These are phyloP conservation scores for Amphirosellinia nigrospora DNA, from an alignment of 495 filamentous ascomycete species.

Conservation along the genomic window DNA sequence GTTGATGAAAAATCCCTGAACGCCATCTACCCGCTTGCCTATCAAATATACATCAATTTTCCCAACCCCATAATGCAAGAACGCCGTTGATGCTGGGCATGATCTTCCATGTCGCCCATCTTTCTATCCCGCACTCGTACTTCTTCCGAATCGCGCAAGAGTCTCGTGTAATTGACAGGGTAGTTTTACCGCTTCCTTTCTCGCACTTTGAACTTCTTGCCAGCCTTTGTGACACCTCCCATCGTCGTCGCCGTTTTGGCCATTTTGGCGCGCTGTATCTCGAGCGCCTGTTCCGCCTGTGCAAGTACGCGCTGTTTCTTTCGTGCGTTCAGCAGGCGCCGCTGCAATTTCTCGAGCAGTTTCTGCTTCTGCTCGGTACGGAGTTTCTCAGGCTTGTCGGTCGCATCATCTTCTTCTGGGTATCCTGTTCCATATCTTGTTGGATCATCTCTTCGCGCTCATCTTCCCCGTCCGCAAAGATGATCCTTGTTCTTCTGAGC, in stretches of 20 bases:
- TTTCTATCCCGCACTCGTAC: background rate
- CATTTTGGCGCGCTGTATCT: slow-evolving; percentile 68
- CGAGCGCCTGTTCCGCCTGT: slow-evolving; percentile 76
- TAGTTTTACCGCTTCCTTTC: slow-evolving; percentile 76
- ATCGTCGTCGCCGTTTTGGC: slow-evolving; percentile 70
- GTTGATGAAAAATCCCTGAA: slow-evolving; percentile 5
- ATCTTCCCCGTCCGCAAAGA: slow-evolving; percentile 49
- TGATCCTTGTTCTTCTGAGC: slow-evolving; percentile 43
- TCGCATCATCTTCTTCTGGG: slow-evolving; percentile 48
- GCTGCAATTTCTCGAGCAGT: slow-evolving; percentile 46
- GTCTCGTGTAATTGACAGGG: background rate
- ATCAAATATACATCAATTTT: slow-evolving; percentile 23
- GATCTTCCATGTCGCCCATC: background rate
- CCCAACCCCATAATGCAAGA: slow-evolving; percentile 17
- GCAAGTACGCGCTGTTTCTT: slow-evolving; percentile 73
- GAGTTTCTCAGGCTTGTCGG: slow-evolving; percentile 56
- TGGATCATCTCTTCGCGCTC: slow-evolving; percentile 36
- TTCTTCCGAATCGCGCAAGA: background rate
- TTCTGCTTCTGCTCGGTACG: slow-evolving; percentile 54
- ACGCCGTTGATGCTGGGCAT: slow-evolving; percentile 16
- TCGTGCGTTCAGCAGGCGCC: slow-evolving; percentile 66
- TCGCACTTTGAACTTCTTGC: slow-evolving; percentile 81
- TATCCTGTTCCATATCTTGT: slow-evolving; percentile 37
- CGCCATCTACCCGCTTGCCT: slow-evolving; percentile 21
- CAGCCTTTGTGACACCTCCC: slow-evolving; percentile 79